Conservation (phyloP, 2,329 filamentous ascomycete species). For the Apiospora koreana region DNA sequence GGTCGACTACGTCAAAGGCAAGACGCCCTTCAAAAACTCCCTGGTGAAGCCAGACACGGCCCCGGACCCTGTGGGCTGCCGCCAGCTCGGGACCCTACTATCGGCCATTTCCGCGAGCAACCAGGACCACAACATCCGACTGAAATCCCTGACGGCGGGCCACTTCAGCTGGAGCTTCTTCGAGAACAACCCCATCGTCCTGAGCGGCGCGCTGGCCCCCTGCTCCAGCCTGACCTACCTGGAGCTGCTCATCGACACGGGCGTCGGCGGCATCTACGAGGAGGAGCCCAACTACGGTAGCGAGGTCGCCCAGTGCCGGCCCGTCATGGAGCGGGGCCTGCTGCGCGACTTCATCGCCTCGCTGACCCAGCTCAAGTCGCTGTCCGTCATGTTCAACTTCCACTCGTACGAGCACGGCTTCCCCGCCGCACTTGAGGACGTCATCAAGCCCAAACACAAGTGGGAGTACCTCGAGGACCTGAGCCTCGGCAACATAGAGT, state of each 20-base stretch:
- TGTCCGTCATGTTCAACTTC: constrained; percentile 24
- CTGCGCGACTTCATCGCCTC: constrained; percentile 26
- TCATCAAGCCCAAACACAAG: constrained; percentile 25
- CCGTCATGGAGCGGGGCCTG: constrained; percentile 21
- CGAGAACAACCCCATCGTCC: constrained; percentile 17
- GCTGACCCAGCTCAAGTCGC: constrained; percentile 22
- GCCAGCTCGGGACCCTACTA: constrained; percentile 26
- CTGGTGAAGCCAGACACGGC: not conserved
- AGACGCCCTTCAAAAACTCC: constrained; percentile 8
- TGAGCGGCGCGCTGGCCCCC: constrained; percentile 22
- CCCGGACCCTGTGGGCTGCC: constrained; percentile 22
- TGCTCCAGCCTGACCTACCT: constrained; percentile 25
- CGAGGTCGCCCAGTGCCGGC: constrained; percentile 19
- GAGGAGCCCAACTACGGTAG: constrained; percentile 9
- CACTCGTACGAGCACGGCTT: constrained; percentile 15
- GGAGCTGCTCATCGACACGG: constrained; percentile 23
- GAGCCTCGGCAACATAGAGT: constrained; percentile 23
- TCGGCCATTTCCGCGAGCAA: constrained; percentile 18
- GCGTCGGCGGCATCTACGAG: constrained; percentile 13
- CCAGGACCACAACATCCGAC: constrained; percentile 15
- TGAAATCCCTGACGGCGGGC: constrained; percentile 23
- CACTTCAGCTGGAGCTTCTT: constrained; percentile 28
- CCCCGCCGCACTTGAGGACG: constrained; percentile 19
- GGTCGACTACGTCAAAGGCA: not conserved
- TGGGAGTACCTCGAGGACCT: constrained; percentile 27